These are phyloP conservation scores for Hysterangium stoloniferum DNA, from an alignment of 768 basidiomycete genomes.

Conservation along the genomic window DNA sequence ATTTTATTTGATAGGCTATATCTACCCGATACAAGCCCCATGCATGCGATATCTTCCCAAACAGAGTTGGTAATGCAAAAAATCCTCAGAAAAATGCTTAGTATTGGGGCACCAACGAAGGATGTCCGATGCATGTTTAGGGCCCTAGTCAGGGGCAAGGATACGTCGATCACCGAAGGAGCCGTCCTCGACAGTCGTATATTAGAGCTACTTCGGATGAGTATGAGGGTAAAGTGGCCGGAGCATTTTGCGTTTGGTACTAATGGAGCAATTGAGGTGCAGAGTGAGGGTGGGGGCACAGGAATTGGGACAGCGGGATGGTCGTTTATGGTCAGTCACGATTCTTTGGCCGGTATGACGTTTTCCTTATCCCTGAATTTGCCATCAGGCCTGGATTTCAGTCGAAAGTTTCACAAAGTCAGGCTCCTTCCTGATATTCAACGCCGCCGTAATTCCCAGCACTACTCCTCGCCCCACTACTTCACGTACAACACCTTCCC, in stretches of 20 bases:
- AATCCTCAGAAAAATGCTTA: conserved; percentile 58
- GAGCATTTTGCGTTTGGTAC: conserved; percentile 68
- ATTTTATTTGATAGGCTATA: conserved; percentile 45
- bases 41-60: conserved; percentile 8
- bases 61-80: conserved; percentile 39
- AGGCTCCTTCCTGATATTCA: conserved; percentile 29
- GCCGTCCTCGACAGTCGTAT: conserved; percentile 21
- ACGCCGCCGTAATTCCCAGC: too few relatives aligned
- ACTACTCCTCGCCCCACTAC: too few relatives aligned
- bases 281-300: conserved; percentile 40
- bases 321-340: conserved; percentile 8
- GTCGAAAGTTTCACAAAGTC: conserved; percentile 35
- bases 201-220: conserved; percentile 60
- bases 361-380: neutral
- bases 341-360: neutral
- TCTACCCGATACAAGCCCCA: conserved; percentile 14
- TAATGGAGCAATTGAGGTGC: conserved; percentile 41
- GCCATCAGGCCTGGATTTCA: conserved; percentile 39
- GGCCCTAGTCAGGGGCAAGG: neutral
- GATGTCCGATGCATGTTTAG: conserved; percentile 63
- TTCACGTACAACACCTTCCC: too few relatives aligned
- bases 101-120: conserved; percentile 62
- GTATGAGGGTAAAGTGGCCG: conserved; percentile 72
- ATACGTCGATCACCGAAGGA: neutral
- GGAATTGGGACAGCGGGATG: conserved; percentile 33